Conservation (phyloP, 331 rosid genomes). For the Quercus lobata region DNA sequence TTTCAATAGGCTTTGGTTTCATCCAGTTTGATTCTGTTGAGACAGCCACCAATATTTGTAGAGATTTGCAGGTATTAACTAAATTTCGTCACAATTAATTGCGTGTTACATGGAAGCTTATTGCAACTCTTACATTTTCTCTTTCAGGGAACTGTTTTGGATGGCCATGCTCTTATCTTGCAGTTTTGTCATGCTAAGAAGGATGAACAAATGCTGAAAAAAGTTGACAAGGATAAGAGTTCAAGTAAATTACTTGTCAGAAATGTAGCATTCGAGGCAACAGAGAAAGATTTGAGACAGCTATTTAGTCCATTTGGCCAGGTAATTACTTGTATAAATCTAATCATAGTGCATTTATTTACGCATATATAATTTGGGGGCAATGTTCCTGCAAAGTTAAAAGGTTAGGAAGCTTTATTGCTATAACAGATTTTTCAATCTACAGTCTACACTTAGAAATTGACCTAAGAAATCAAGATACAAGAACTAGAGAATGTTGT, state of each 20-base stretch:
- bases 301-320: constrained; percentile 92
- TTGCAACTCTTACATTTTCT: constrained; percentile 15
- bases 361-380: background rate
- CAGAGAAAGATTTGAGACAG: constrained; percentile 78
- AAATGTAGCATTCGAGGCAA: constrained; percentile 92
- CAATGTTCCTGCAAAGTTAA: background rate
- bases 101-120: constrained; percentile 11
- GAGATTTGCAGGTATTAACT: constrained; percentile 66
- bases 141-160: constrained; percentile 79
- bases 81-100: constrained; percentile 11
- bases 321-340: constrained; percentile 43
- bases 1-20: constrained; percentile 94
- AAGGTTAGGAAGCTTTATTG: background rate
- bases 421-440: background rate
- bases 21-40: constrained; percentile 74
- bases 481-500: background rate
- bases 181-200: constrained; percentile 76
- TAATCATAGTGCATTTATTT: background rate
- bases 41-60: constrained; percentile 62
- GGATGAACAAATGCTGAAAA: constrained; percentile 42
- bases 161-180: constrained; percentile 76
- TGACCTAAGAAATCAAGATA: background rate
- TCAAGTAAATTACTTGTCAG: constrained; percentile 76
- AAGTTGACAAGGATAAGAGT: constrained; percentile 61
- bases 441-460: background rate